These are phyloP conservation scores for Iris pallida DNA, from an alignment of 116 monocot species.

Conservation along the genomic window DNA sequence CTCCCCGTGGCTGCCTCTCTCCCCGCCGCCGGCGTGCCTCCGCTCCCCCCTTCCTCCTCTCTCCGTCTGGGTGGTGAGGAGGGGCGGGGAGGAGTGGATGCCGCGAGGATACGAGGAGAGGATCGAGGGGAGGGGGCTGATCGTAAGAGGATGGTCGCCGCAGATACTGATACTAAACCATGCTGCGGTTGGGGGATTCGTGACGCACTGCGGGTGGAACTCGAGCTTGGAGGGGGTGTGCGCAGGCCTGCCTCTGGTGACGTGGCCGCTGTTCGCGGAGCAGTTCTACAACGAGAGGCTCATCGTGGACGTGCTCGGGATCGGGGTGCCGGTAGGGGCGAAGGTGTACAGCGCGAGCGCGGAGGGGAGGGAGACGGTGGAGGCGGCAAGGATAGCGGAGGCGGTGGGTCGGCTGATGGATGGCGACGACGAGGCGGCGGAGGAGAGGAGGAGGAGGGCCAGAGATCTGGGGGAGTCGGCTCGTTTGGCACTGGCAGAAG, in stretches of 20 bases:
- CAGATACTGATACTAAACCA: constrained; percentile 9
- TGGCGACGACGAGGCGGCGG: not conserved
- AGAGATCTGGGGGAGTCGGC: constrained; percentile 1
- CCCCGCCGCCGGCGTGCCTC: no score
- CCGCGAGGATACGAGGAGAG: not conserved
- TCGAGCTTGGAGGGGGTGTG: constrained; percentile 10
- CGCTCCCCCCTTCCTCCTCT: not conserved
- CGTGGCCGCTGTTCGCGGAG: constrained; percentile 8
- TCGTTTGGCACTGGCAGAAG: constrained; percentile 2
- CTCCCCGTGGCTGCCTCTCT: no score
- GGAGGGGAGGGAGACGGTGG: not conserved
- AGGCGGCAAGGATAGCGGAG: not conserved
- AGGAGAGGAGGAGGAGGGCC: not conserved
- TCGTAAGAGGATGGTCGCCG: constrained; percentile 6
- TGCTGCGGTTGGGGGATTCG: not conserved
- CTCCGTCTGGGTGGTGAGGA: constrained; percentile 12
- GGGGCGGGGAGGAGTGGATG: not conserved
- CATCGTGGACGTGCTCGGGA: constrained; percentile 7
- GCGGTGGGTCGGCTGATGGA: no score
- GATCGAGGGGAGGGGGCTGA: not conserved
- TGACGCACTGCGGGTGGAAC: constrained; percentile 13
- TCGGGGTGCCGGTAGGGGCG: constrained; percentile 5
- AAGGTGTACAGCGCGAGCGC: constrained; percentile 1
- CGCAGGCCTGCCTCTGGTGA: constrained; percentile 4
- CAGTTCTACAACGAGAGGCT: constrained; percentile 14